A percentile compares a stretch with the other conserved stretches of the same genome.
Evolutionary conservation across 768 basidiomycete species (phyloP).

Genomic region (Tylopilus intermedius): DNA sequence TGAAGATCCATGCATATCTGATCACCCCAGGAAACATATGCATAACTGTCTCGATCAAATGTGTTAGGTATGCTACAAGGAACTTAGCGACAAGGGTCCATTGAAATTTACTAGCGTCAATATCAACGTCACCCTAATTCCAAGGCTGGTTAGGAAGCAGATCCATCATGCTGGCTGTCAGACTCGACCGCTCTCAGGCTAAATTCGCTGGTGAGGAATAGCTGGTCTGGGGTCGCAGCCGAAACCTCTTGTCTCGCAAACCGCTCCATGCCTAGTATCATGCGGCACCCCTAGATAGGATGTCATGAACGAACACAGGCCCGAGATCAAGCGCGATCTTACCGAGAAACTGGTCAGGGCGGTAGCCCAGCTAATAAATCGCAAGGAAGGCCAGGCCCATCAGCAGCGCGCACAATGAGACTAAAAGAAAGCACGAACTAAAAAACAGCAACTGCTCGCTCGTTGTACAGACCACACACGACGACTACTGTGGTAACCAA

Average conservation of each 20-base stretch:
- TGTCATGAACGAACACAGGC: neutral
- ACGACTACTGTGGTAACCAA: neutral
- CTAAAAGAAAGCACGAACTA: conserved; percentile 4
- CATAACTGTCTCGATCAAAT: no score
- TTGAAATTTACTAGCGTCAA: no score
- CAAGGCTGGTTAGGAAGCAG: neutral
- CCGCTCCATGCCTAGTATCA: conserved; percentile 19
- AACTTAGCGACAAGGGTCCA: no score
- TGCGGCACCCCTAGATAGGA: conserved; percentile 14
- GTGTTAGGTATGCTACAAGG: no score
- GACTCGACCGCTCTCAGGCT: neutral
- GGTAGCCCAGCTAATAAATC: conserved; percentile 13
- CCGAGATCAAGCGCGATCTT: neutral
- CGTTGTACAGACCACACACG: neutral
- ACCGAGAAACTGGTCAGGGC: conserved; percentile 10
- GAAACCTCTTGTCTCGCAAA: conserved; percentile 7
- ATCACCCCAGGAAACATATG: no score
- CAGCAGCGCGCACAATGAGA: neutral
- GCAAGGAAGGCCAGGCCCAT: neutral
- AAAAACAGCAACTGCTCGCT: neutral
- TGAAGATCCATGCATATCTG: no score
- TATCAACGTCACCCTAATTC: no score
- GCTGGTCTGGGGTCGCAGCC: neutral
- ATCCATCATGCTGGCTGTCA: neutral
- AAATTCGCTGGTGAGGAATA: conserved; percentile 9